Percentiles rank a stretch among this genome's conserved stretches.
These are phyloP conservation scores for Acanthamoeba sp. DNA, from an alignment of 208 protist genomes.

Conservation along the genomic window DNA sequence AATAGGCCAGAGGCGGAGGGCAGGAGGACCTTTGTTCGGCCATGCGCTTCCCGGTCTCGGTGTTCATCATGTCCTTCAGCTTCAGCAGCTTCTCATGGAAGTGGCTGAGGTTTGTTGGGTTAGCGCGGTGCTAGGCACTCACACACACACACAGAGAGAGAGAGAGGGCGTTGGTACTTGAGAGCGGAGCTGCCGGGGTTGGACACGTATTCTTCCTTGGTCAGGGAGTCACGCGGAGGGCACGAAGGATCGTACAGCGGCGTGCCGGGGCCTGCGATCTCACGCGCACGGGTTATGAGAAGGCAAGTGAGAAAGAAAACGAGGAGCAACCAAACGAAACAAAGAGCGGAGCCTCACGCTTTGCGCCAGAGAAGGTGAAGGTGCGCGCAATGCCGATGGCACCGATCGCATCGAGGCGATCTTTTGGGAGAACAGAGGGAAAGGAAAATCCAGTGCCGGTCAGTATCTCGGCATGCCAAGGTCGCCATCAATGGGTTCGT, in stretches of 20 bases:
- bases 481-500: background rate
- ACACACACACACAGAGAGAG: background rate
- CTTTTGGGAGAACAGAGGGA: background rate
- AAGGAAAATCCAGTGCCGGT: background rate
- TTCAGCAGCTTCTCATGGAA: constrained; percentile 89
- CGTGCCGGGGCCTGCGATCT: background rate
- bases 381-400: constrained; percentile 83
- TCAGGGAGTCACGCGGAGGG: constrained; percentile 20
- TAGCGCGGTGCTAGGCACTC: background rate
- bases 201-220: constrained; percentile 83
- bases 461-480: too few species aligned
- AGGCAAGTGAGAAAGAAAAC: background rate
- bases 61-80: constrained; percentile 89
- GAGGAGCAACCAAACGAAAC: background rate
- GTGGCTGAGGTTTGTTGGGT: constrained; percentile 79
- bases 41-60: constrained; percentile 81
- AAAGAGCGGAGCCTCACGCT: background rate
- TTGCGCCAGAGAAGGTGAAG: constrained; percentile 76
- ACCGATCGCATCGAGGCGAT: constrained; percentile 86
- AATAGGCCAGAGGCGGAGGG: background rate
- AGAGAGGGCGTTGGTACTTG: background rate
- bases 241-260: constrained; percentile 27
- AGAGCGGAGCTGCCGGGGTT: background rate
- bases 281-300: background rate
- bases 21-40: constrained; percentile 74